Base-by-base conservation (phyloP, 805 yeast species). In the Wickerhamiella cacticola region DNA sequence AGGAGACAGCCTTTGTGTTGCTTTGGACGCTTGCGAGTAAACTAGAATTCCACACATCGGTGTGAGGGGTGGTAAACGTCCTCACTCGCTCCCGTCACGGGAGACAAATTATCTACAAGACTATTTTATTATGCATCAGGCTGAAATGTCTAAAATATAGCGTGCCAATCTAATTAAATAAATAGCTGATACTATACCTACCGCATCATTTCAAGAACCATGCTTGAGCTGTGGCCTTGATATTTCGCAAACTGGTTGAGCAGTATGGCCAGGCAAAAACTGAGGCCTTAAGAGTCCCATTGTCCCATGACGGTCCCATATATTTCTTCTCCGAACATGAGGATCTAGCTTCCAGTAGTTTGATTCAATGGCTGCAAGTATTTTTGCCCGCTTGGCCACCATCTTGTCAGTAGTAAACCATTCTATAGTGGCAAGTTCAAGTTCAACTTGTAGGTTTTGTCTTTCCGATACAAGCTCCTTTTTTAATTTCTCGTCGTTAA, bases 281-380 rank as follows among this genome's bases (percentile, higher is more conserved):
- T 41, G 28, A 16, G 45, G 31, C 18, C 46, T 22, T 3, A 15
- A 13, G 1, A 22, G 18, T 24, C 81, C 84, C 29, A 78, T 61
- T 22, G 63, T 52, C 13, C 92, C 88, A 48, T 73, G 69, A 57
- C 95, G 75, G 64, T 92, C 98, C 59, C 77, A 84, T 33, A 79
- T 67, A 38, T 86, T 78, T 53, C 87, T 78, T 41, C 81, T 78
- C 63, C 98, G 79, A 42, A 85, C 63, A 55, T 82, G 86, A 1
- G 92, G 89, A 59, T 92, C 97, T 48, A 84, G 64, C 43, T 67
- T 62, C 59, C 75, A 71, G 65, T 80, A 88, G n/a, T 41, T 41
- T 6, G 19, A 21, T 12, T 5, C 24, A 2, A 41, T 12, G 5
- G 18, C 18, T 44, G 64, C 64, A 47, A 79, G 75, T 22, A 81